Conservation (phyloP, 352 stramenopile genomes). For the Thalassiosira livingstoniorum region DNA sequence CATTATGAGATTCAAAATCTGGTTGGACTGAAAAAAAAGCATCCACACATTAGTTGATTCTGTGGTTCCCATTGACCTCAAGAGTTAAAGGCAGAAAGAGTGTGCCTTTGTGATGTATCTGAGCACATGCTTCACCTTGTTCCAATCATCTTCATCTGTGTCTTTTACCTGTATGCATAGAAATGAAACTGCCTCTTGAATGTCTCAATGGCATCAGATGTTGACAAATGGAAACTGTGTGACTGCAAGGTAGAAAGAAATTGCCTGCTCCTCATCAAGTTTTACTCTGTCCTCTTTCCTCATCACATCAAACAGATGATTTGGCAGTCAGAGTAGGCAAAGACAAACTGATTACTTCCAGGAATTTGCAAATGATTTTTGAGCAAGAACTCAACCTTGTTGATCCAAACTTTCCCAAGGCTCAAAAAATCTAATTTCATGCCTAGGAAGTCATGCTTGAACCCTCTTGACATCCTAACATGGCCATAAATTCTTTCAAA, state of each 20-base stretch:
- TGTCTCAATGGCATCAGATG: not conserved
- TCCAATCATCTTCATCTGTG: slow-evolving; percentile 1
- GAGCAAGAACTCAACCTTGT: not conserved
- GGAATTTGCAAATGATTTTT: not conserved
- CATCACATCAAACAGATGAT: slow-evolving; percentile 4
- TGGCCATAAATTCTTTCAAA: too few species aligned
- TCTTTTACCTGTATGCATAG: not conserved
- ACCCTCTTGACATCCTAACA: too few species aligned
- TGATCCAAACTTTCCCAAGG: not conserved
- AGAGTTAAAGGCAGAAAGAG: not conserved
- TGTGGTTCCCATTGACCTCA: not conserved
- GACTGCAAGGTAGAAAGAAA: not conserved
- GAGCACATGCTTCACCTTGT: not conserved
- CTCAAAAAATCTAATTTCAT: not conserved
- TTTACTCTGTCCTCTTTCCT: not conserved
- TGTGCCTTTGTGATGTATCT: not conserved
- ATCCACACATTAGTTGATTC: not conserved
- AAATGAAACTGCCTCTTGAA: not conserved
- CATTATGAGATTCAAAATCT: not conserved
- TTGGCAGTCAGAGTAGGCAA: not conserved
- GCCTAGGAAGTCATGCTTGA: slow-evolving; percentile 1
- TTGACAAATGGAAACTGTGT: not conserved
- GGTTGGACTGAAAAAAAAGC: not conserved
- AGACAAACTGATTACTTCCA: not conserved
- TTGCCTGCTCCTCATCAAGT: not conserved